Evolutionary conservation across 1,139 yeast species (phyloP), one percentile per base, ranked within the genome.

Genomic region (Yamadazyma diddensiae): DNA sequence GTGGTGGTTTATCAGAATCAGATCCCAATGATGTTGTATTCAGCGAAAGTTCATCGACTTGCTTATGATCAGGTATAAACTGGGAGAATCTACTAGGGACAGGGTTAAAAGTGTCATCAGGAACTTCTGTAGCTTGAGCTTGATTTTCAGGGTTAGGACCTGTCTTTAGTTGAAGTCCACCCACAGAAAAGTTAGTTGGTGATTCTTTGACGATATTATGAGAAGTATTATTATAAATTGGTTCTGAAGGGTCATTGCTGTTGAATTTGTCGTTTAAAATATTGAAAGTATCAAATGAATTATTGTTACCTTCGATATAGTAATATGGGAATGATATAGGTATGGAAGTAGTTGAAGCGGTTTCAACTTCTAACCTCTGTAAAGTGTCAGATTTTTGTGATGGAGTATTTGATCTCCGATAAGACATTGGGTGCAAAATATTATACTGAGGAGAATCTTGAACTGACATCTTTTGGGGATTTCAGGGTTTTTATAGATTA

Each of bases 51-150:
- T 55, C 53, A 35, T 60, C 65, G 9, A 51, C 37, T 31, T 50
- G 52, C 36, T 57, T 60, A 38, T 66, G 71, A 39, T 65, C 68
- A 27, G 57, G 43, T 12, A 68, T 62, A 46, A 68, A 65, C 35
- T 62, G 68, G 6, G 73, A 65, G 36, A 68, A 67, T 27, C 70
- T 43, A 31, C 56, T 58, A 1, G 74, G 73, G 4, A 66, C 70
- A 36, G 62, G 71, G 38, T 65, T 51, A 31, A 51, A 48, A 5
- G 32, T 35, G 24, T 37, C 39, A 16, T 34, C 24, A 19, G 35
- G 32, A 4, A 33, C 32, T 17, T 33, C 33, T 27, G 32, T 31
- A n/a, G 31, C 8, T 21, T 10, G 22, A 21, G 22, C 33, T 23
- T 14, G 34, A 21, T 21, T 18, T 3, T 28, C 23, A 3, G 36